A percentile compares a stretch with the other conserved stretches of the same genome.
These are phyloP conservation scores for Diaporthe sp. DNA, from an alignment of 2,329 filamentous ascomycete genomes.

Conservation along the genomic window DNA sequence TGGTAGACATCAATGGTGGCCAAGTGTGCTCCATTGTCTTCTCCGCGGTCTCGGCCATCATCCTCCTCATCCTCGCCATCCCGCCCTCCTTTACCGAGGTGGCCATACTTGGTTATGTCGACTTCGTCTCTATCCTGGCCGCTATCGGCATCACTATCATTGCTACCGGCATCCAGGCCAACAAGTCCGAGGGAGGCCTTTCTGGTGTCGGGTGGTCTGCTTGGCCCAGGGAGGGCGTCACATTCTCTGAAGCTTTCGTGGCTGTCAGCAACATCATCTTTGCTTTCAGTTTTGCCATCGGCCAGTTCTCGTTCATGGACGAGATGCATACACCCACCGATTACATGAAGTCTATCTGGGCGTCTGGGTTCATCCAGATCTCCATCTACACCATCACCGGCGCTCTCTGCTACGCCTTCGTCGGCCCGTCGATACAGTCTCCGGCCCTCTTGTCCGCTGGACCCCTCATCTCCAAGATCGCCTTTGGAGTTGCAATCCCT, in stretches of 20 bases:
- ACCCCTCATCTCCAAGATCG: conserved; percentile 68
- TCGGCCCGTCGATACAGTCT: conserved; percentile 70
- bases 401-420: conserved; percentile 75
- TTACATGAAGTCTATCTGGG: conserved; percentile 65
- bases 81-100: conserved; percentile 61
- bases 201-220: conserved; percentile 51
- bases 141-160: conserved; percentile 76
- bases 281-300: conserved; percentile 69
- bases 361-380: conserved; percentile 72
- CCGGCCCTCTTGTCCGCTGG: conserved; percentile 76
- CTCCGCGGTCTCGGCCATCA: conserved; percentile 56
- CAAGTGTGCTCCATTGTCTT: conserved; percentile 58
- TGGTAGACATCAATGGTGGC: conserved; percentile 71
- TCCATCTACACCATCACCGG: conserved; percentile 75
- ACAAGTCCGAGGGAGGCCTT: conserved; percentile 39
- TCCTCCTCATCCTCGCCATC: conserved; percentile 57
- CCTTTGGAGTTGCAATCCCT: conserved; percentile 76
- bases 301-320: conserved; percentile 64
- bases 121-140: conserved; percentile 70
- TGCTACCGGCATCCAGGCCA: conserved; percentile 62
- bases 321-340: conserved; percentile 62
- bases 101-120: conserved; percentile 61
- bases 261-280: conserved; percentile 77
- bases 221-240: conserved; percentile 56
- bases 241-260: conserved; percentile 67